A percentile compares a stretch with the other conserved stretches of the same genome.
Evolutionary conservation across 495 filamentous ascomycete genomes (phyloP).

Genomic region (Podospora bellae-mahoneyi): DNA sequence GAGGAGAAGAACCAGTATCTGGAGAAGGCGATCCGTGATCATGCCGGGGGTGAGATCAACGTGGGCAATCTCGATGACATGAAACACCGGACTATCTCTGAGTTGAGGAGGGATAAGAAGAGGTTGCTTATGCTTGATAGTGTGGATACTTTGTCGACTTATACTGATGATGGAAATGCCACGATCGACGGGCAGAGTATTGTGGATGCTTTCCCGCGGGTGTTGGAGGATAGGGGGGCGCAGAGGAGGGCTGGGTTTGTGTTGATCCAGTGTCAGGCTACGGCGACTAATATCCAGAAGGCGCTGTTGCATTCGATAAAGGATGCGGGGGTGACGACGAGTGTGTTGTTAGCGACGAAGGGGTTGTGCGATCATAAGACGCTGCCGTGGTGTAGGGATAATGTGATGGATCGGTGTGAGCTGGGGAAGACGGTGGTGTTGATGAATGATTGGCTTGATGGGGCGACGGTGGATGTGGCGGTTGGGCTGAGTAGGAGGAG

Average conservation of each 20-base stretch:
- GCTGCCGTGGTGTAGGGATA: constrained; percentile 46
- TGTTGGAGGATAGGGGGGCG: constrained; percentile 35
- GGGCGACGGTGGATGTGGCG: constrained; percentile 49
- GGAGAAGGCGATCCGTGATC: constrained; percentile 32
- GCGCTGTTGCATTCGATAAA: constrained; percentile 47
- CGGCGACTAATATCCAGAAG: constrained; percentile 48
- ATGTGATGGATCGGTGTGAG: constrained; percentile 36
- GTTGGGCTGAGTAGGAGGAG: constrained; percentile 44
- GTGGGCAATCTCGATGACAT: constrained; percentile 39
- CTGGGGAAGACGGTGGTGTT: constrained; percentile 43
- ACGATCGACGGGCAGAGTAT: constrained; percentile 48
- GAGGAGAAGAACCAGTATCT: constrained; percentile 43
- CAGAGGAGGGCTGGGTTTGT: constrained; percentile 42
- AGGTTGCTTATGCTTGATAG: constrained; percentile 48
- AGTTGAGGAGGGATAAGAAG: constrained; percentile 41
- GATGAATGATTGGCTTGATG: constrained; percentile 58
- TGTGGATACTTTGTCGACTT: constrained; percentile 48
- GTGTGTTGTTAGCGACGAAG: constrained; percentile 49
- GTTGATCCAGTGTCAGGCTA: constrained; percentile 55
- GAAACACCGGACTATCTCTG: constrained; percentile 33
- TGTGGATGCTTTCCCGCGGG: constrained; percentile 38
- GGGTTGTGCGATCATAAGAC: constrained; percentile 50
- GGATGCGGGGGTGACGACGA: constrained; percentile 41
- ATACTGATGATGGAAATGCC: constrained; percentile 51
- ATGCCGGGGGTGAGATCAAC: constrained; percentile 30